Evolutionary conservation across 176 grass and related monocot genomes (phyloP).

Genomic region (Avena sativa): DNA sequence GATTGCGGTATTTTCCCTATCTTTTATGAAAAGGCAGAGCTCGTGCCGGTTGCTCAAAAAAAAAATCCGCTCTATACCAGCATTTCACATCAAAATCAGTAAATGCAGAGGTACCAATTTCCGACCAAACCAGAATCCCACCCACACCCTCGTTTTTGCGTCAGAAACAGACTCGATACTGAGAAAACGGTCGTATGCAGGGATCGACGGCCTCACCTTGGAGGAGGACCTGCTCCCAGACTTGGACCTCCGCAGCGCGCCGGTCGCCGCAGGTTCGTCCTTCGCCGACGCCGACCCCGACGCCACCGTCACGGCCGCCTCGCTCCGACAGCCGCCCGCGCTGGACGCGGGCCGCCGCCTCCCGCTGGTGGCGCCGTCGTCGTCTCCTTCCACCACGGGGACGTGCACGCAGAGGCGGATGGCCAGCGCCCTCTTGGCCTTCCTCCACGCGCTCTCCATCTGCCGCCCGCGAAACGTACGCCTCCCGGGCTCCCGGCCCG

Average conservation of each 20-base stretch:
- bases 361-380: not conserved
- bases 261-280: conserved; percentile 22
- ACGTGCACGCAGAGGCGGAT: conserved; percentile 53
- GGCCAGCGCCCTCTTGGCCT: conserved; percentile 67
- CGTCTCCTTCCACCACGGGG: not conserved
- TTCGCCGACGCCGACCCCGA: conserved; percentile 1
- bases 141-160: not conserved
- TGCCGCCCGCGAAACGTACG: not conserved
- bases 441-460: conserved; percentile 87
- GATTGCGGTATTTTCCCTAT: no score
- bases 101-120: not conserved
- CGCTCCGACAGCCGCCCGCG: conserved; percentile 24
- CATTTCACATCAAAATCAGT: conserved; percentile 12
- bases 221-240: conserved; percentile 61
- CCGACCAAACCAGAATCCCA: conserved; percentile 8
- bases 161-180: not conserved
- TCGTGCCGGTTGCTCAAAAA: no score
- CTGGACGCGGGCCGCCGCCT: not conserved
- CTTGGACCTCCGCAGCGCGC: conserved; percentile 49
- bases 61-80: not conserved
- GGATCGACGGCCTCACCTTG: conserved; percentile 61
- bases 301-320: conserved; percentile 13
- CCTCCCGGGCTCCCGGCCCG: not conserved
- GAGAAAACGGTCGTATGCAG: not conserved
- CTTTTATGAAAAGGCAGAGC: no score